These are phyloP conservation scores for Debaryomyces subglobosus DNA, from an alignment of 1,139 yeast species.

Conservation along the genomic window DNA sequence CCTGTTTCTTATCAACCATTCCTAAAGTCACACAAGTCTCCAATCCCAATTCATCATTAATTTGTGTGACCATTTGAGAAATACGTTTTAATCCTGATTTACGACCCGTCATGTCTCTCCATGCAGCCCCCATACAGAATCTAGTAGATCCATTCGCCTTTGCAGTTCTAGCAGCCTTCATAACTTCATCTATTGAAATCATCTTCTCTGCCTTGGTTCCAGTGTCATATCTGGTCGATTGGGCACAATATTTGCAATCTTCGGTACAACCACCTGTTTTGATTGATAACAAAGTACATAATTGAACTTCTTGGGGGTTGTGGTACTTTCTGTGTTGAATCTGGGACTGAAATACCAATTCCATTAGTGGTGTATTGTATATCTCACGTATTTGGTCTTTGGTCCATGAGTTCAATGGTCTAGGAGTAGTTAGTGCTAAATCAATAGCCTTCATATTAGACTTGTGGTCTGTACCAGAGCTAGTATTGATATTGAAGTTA, in stretches of 20 bases:
- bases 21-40: constrained; percentile 84
- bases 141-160: constrained; percentile 73
- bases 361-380: constrained; percentile 68
- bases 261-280: constrained; percentile 84
- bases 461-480: neutral
- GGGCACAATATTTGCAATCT: constrained; percentile 82
- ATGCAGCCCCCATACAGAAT: constrained; percentile 87
- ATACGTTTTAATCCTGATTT: constrained; percentile 67
- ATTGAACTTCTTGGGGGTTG: constrained; percentile 70
- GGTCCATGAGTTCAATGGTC: constrained; percentile 61
- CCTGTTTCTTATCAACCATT: constrained; percentile 69
- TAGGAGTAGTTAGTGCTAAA: constrained; percentile 20
- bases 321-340: constrained; percentile 67
- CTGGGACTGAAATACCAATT: constrained; percentile 63
- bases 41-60: constrained; percentile 63
- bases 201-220: constrained; percentile 71
- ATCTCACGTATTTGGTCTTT: constrained; percentile 59
- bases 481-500: constrained; percentile 14
- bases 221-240: constrained; percentile 67
- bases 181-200: constrained; percentile 61
- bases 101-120: constrained; percentile 84
- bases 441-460: constrained; percentile 13
- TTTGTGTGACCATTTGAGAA: constrained; percentile 64
- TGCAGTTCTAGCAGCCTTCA: constrained; percentile 66
- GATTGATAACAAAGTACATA: constrained; percentile 74